Evolutionary conservation across 345 rosid species (phyloP).

Genomic region (Clarkia xantiana): DNA sequence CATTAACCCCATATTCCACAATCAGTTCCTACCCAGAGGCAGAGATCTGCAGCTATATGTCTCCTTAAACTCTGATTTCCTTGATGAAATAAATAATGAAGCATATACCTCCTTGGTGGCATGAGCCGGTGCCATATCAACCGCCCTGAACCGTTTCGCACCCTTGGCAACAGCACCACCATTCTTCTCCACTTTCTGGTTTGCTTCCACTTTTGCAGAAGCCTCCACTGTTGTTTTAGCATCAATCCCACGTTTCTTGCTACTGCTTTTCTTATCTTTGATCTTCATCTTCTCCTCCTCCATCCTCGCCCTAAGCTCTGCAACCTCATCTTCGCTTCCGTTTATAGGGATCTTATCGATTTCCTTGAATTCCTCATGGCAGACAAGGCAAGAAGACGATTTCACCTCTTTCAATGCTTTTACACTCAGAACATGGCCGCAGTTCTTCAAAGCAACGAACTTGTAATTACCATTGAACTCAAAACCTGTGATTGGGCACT

Average conservation of each 20-base stretch:
- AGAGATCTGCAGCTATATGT: conserved; percentile 74
- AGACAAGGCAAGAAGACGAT: conserved; percentile 77
- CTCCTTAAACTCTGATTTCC: conserved; percentile 53
- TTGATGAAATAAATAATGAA: conserved; percentile 49
- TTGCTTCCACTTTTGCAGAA: conserved; percentile 22
- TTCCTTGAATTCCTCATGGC: conserved; percentile 56
- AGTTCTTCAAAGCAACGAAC: conserved; percentile 53
- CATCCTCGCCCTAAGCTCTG: conserved; percentile 47
- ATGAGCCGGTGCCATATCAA: not conserved
- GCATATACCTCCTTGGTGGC: conserved; percentile 8
- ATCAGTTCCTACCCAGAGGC: conserved; percentile 62
- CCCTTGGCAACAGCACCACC: not conserved
- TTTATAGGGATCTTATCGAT: conserved; percentile 64
- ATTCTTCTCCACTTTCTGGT: conserved; percentile 25
- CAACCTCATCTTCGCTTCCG: conserved; percentile 75
- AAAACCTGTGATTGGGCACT: conserved; percentile 66
- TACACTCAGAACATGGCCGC: conserved; percentile 88
- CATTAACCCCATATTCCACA: not conserved
- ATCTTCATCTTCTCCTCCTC: conserved; percentile 45
- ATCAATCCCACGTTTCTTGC: conserved; percentile 27
- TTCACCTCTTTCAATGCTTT: conserved; percentile 90
- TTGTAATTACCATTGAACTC: conserved; percentile 80
- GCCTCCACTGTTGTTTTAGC: conserved; percentile 30
- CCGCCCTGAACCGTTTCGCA: conserved; percentile 51
- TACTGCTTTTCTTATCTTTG: conserved; percentile 56